Conservation (phyloP, 371 early-diverging fungal genomes). For the Umbelopsis sp. region DNA sequence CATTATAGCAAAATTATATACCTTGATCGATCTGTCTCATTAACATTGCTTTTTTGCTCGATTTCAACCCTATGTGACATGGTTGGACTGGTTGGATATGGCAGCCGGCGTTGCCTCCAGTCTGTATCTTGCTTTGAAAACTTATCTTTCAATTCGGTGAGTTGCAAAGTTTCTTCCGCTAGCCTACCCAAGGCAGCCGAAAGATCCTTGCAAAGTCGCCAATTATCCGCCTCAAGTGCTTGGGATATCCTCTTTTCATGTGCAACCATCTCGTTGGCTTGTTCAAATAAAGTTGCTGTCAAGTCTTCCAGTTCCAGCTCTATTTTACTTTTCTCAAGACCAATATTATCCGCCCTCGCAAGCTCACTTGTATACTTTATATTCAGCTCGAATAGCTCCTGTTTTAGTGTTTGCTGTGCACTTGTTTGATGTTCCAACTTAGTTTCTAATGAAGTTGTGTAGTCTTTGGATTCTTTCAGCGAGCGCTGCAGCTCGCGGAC, state of each 20-base stretch:
- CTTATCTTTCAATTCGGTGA: slow-evolving; percentile 24
- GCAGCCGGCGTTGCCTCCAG: background rate
- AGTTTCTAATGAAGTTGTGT: background rate
- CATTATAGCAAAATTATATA: background rate
- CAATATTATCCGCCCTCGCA: slow-evolving; percentile 1
- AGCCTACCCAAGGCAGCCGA: slow-evolving; percentile 11
- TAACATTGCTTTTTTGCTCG: background rate
- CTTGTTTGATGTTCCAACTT: background rate
- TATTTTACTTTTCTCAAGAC: slow-evolving; percentile 21
- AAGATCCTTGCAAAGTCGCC: slow-evolving; percentile 20
- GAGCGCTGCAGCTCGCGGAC: background rate
- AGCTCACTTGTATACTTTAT: background rate
- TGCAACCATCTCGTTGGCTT: slow-evolving; percentile 39
- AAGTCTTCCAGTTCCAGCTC: slow-evolving; percentile 36
- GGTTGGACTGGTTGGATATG: background rate
- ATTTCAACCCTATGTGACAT: background rate
- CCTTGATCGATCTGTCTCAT: background rate
- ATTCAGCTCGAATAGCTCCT: background rate
- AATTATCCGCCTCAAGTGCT: slow-evolving; percentile 19
- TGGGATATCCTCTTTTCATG: slow-evolving; percentile 25
- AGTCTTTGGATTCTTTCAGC: background rate
- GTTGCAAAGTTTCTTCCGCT: slow-evolving; percentile 24
- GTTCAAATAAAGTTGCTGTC: slow-evolving; percentile 30
- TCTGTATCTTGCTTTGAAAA: slow-evolving; percentile 5
- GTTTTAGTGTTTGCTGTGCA: background rate